Base-by-base conservation (phyloP, 1,284 basidiomycete species). In the Puccinia horiana region DNA sequence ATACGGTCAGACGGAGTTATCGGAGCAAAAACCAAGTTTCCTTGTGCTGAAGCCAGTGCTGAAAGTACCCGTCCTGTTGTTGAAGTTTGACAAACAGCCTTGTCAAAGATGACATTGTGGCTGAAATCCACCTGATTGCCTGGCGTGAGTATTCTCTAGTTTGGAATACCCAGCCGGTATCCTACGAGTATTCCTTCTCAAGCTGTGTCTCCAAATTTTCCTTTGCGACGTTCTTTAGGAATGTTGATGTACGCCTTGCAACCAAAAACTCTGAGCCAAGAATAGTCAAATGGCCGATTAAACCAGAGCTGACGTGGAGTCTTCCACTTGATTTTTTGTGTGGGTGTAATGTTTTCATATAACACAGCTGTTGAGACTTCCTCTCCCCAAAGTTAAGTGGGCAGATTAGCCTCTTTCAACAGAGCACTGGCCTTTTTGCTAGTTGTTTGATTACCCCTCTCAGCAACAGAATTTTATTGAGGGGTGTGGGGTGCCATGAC, bases 341-440 rank as follows among this genome's bases (percentile, higher is more conserved):
- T 20, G 9, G 69, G 69, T 11, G 69, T 72, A 6, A 44, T 47
- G 81, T 89, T 88, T 54, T 84, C 84, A 1, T 89, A 42, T 85
- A 86, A 88, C 12, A 85, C 83, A 23, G 81, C 84, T 72, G 87
- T 86, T 2, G 78, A 49, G 26, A 85, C 82, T 0, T 86, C 87
- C 76, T 88, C 85, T 0, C 84, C 85, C 88, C 88, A 88, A 6
- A 87, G 85, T 40, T 69, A 83, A 54, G 76, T 79, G 11, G 86
- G 87, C 0, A 88, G 84, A 9, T 83, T 78, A 0, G 86, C 56
- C 26, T 83, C 82, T 11, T 84, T 63, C 0, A 88, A 83, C 83
- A 88, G 84, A 0, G 85, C 84, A 0, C 85, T 75, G 9, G 83
- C 83, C 32, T 82, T 83, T n/a, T 86, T 84, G 0, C 85, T 74